These are phyloP conservation scores for Avena eriantha DNA, from an alignment of 176 grass and related monocot species.

Conservation along the genomic window DNA sequence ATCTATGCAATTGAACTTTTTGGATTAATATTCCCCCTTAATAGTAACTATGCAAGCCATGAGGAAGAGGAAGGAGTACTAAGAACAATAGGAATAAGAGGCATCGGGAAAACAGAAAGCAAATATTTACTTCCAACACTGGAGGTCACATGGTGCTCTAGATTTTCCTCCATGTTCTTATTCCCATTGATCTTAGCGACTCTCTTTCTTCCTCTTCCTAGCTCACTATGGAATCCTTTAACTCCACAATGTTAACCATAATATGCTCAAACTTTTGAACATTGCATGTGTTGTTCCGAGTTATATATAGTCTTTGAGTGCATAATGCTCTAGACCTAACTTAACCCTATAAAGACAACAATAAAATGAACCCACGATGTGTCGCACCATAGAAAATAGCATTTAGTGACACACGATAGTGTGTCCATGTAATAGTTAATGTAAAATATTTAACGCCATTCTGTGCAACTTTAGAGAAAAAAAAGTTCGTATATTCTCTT, in stretches of 20 bases:
- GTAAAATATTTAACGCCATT: not conserved
- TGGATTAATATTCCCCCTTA: no score
- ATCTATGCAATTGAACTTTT: not conserved
- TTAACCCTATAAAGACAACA: no score
- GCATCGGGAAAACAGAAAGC: constrained; percentile 32
- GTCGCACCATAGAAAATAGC: no score
- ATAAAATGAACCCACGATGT: no score
- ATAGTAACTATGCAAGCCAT: not conserved
- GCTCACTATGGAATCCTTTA: not conserved
- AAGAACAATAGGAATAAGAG: constrained; percentile 39
- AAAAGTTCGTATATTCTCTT: not conserved
- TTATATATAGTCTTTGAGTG: constrained; percentile 30
- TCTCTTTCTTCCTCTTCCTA: constrained; percentile 28
- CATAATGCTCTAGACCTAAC: not conserved
- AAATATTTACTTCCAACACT: not conserved
- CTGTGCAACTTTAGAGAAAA: not conserved
- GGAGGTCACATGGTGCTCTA: not conserved
- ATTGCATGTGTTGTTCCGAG: not conserved
- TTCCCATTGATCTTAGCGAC: not conserved
- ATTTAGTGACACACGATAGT: not conserved
- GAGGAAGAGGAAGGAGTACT: constrained; percentile 39
- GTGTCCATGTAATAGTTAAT: not conserved
- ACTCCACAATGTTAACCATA: not conserved
- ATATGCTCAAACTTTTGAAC: not conserved
- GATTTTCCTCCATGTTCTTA: not conserved